Base-by-base conservation (phyloP, 176 grass and related monocot species). In the Oryza glaberrima region DNA sequence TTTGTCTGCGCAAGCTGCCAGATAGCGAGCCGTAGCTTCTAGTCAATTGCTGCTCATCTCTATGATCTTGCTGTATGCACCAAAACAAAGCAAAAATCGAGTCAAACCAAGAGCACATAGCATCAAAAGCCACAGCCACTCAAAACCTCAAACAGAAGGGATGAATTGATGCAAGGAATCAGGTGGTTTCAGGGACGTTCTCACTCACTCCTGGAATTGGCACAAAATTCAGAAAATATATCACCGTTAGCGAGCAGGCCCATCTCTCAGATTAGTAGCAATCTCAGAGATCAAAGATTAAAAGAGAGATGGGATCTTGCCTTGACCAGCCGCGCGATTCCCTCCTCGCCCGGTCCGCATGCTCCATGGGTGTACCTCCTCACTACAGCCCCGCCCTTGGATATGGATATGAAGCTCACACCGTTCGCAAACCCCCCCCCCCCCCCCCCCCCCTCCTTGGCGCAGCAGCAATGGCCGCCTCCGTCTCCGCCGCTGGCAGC, bases 1-100 rank as follows among this genome's bases (percentile, higher is more conserved):
- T 87, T 82, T 16, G 84, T 43, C 79, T 77, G 84, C 13, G 77
- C 88, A 20, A 93, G 88, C 41, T 90, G 60, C 88, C 81, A 93
- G 19, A 90, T 93, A 34, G 82, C 72, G 10, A 75, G 73, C 44
- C 86, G 60, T 68, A 90, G 63, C 69, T 90, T 93, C 81, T 87
- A 90, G 36, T 77, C 90, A 88, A n/a, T 44, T 7, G 15, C 73
- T 14, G 32, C 81, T 87, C 75, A 82, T 14, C 78, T 78, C 67
- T 74, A 90, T 70, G 49, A 71, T 41, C 20, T 88, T 49, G 63
- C 88, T 93, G 91, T 67, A 32, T 20, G 19, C 67, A 82, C 17
- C 65, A 82, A 83, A 49, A 10, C 40, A 38, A 74, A 74, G 79
- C 65, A 9, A 44, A n/a, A 77, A 72, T 54, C 0, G 43, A 49